Evolutionary conservation across 139 green algal genomes (phyloP).

Genomic region (Diplosphaera chodatii): DNA sequence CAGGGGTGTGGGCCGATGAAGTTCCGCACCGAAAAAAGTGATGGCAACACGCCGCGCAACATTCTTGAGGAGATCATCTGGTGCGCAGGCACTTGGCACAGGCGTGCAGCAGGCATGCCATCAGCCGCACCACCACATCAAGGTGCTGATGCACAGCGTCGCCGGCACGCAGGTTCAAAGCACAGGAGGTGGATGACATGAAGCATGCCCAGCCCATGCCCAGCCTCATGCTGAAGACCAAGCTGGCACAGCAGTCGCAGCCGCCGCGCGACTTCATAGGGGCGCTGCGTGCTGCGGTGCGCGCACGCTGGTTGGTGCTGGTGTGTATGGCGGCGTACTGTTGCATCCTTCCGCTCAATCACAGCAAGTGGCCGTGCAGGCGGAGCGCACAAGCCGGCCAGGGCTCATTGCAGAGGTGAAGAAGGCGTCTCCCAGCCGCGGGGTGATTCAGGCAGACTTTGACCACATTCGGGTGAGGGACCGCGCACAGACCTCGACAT

Average conservation of each 20-base stretch:
- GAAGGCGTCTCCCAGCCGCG: constrained; percentile 93
- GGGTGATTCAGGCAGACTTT: constrained; percentile 95
- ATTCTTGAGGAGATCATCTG: constrained; percentile 99
- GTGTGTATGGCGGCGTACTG: too few species aligned
- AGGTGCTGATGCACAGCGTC: too few species aligned
- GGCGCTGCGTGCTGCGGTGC: constrained; percentile 46
- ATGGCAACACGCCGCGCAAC: constrained; percentile 88
- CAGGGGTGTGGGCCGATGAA: constrained; percentile 62
- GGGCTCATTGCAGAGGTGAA: constrained; percentile 98
- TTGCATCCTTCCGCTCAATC: too few species aligned
- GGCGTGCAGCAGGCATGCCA: too few species aligned
- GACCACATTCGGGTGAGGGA: constrained; percentile 75
- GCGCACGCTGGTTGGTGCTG: too few species aligned
- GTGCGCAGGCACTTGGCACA: constrained; percentile 17
- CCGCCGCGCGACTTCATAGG: constrained; percentile 85
- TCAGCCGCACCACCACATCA: too few species aligned
- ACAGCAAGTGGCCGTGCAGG: not conserved
- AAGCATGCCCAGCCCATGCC: constrained; percentile 38
- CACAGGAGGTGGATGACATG: constrained; percentile 66
- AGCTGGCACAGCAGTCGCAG: constrained; percentile 35
- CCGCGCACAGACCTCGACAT: too few species aligned
- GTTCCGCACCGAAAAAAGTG: constrained; percentile 62
- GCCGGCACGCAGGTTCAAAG: constrained; percentile 83
- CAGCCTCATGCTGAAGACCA: constrained; percentile 28
- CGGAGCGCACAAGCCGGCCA: constrained; percentile 58